Percentiles rank a stretch among this genome's conserved stretches.
Evolutionary conservation across 2,329 filamentous ascomycete genomes (phyloP).

Genomic region (Claviceps africana): DNA sequence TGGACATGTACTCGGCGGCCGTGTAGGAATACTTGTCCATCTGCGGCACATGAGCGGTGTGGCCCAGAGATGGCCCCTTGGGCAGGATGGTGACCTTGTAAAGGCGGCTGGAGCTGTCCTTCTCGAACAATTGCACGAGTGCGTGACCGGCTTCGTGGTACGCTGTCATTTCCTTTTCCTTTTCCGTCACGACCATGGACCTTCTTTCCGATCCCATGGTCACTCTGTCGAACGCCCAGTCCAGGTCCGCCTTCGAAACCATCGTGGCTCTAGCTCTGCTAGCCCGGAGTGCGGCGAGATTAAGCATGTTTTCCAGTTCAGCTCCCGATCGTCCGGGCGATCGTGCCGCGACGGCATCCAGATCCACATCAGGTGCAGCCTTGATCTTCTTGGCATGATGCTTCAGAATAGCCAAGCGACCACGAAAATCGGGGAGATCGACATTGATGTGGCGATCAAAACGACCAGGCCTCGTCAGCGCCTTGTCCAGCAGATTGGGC

Average conservation of each 20-base stretch:
- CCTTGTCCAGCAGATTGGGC: conserved; percentile 86
- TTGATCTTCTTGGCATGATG: conserved; percentile 91
- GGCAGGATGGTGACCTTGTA: conserved; percentile 98
- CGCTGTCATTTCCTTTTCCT: conserved; percentile 91
- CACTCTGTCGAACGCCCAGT: conserved; percentile 97
- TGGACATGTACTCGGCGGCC: conserved; percentile 69
- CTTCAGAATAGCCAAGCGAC: conserved; percentile 81
- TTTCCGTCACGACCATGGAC: conserved; percentile 77
- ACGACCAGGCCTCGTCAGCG: conserved; percentile 80
- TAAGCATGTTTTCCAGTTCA: conserved; percentile 91
- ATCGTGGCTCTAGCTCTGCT: conserved; percentile 68
- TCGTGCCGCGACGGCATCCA: conserved; percentile 69
- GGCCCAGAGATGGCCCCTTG: conserved; percentile 70
- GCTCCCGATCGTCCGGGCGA: conserved; percentile 90
- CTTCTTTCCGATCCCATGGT: conserved; percentile 91
- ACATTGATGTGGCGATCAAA: conserved; percentile 91
- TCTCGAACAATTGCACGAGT: conserved; percentile 70
- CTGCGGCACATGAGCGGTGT: conserved; percentile 77
- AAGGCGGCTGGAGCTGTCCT: conserved; percentile 56
- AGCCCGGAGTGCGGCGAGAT: conserved; percentile 90
- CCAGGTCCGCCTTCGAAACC: conserved; percentile 68
- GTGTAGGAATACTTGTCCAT: conserved; percentile 85
- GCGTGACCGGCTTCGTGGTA: conserved; percentile 96
- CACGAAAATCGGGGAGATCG: conserved; percentile 79
- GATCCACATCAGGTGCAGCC: conserved; percentile 63